Conservation (phyloP, 2,329 filamentous ascomycete genomes). For the Phaeosphaeria sp. region DNA sequence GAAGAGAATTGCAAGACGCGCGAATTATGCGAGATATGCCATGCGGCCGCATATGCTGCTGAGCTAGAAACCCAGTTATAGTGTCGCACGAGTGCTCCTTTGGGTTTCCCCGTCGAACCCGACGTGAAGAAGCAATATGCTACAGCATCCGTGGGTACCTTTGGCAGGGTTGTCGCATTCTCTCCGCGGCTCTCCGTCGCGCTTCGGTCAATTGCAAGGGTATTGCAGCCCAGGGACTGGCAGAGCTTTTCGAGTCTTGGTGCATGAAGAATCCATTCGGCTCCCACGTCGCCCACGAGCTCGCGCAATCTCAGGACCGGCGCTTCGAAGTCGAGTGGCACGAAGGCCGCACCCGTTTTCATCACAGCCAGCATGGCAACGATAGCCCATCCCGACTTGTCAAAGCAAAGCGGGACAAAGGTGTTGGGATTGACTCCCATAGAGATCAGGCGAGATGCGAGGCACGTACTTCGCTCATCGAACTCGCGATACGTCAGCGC, state of each 20-base stretch:
- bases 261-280: slow-evolving; percentile 36
- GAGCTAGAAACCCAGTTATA: slow-evolving; percentile 60
- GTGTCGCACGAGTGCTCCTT: slow-evolving; percentile 70
- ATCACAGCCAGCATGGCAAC: slow-evolving; percentile 46
- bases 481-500: slow-evolving; percentile 37
- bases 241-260: slow-evolving; percentile 31
- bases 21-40: slow-evolving; percentile 57
- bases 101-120: slow-evolving; percentile 63
- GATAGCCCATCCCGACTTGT: slow-evolving; percentile 44
- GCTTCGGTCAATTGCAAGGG: slow-evolving; percentile 46
- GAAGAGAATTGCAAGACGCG: slow-evolving; percentile 62
- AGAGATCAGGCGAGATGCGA: slow-evolving; percentile 32
- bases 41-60: slow-evolving; percentile 29
- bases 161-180: slow-evolving; percentile 34
- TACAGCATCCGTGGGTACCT: slow-evolving; percentile 54
- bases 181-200: slow-evolving; percentile 47
- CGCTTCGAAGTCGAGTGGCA: slow-evolving; percentile 48
- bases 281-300: slow-evolving; percentile 42
- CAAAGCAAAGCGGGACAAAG: slow-evolving; percentile 46
- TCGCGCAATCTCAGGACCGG: slow-evolving; percentile 45
- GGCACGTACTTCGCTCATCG: slow-evolving; percentile 30
- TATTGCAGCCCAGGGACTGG: slow-evolving; percentile 33
- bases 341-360: slow-evolving; percentile 47
- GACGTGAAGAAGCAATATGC: slow-evolving; percentile 70
- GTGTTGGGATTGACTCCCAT: slow-evolving; percentile 32